Evolutionary conservation across 345 rosid genomes (phyloP).

Genomic region (Arabidopsis suecica): DNA sequence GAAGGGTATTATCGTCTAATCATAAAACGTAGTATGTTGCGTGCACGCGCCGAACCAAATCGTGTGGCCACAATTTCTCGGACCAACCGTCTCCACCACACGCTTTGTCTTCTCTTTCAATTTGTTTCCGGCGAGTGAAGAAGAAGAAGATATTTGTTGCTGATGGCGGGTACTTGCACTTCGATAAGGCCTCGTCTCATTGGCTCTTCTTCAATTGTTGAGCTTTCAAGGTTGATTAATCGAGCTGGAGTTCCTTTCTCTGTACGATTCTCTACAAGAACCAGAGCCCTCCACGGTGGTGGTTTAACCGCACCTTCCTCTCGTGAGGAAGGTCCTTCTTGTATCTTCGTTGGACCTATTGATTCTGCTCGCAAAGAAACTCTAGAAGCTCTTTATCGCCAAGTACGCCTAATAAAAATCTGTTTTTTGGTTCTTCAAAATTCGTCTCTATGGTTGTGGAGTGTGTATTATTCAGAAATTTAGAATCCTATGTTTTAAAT

Average conservation of each 20-base stretch:
- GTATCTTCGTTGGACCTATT: constrained; percentile 85
- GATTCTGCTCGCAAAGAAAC: constrained; percentile 94
- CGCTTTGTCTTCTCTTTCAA: neutral
- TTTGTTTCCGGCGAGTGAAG: constrained; percentile 39
- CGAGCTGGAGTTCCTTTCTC: constrained; percentile 57
- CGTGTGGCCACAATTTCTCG: constrained; percentile 43
- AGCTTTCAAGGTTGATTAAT: constrained; percentile 48
- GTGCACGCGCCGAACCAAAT: constrained; percentile 47
- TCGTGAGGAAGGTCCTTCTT: constrained; percentile 80
- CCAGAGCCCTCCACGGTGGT: constrained; percentile 43
- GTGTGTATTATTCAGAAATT: neutral
- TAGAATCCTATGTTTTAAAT: neutral
- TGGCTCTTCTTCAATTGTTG: constrained; percentile 48
- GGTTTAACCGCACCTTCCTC: constrained; percentile 46
- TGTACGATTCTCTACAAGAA: constrained; percentile 52
- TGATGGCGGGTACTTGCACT: constrained; percentile 75
- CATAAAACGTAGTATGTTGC: constrained; percentile 32
- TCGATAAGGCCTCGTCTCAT: constrained; percentile 58
- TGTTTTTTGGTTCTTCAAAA: neutral
- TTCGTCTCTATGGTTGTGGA: neutral
- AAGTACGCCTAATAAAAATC: constrained; percentile 45
- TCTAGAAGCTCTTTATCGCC: constrained; percentile 91
- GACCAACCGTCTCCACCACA: constrained; percentile 36
- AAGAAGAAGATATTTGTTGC: constrained; percentile 8
- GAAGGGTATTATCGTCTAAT: constrained; percentile 24